Conservation (phyloP, 75 land plant species). For the Cupressus sempervirens region DNA sequence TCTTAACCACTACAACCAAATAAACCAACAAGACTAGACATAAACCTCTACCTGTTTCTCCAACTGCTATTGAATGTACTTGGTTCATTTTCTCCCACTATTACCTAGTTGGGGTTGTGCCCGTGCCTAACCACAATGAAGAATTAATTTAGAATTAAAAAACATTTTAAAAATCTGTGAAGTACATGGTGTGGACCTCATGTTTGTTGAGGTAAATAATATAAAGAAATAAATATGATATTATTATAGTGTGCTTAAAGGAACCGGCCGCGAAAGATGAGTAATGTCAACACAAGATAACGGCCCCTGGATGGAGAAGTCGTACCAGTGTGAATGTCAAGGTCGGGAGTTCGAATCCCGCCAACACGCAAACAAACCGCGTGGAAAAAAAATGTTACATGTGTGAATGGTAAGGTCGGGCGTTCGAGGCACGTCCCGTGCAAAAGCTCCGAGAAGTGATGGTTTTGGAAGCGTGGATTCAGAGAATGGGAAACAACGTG, state of each 20-base stretch:
- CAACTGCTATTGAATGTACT: neutral
- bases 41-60: neutral
- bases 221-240: neutral
- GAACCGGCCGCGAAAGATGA: too few relatives aligned
- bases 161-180: neutral
- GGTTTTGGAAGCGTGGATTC: conserved; percentile 14
- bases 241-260: neutral
- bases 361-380: neutral
- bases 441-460: neutral
- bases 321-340: neutral
- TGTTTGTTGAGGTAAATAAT: neutral
- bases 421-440: neutral
- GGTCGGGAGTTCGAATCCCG: neutral
- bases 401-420: neutral
- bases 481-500: conserved; percentile 13
- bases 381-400: neutral
- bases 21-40: neutral
- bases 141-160: neutral
- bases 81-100: neutral
- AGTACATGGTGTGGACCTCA: neutral
- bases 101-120: neutral
- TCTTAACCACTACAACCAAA: neutral
- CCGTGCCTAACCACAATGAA: neutral
- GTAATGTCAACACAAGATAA: too few relatives aligned
- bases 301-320: neutral